Evolutionary conservation across 306 rosid species (phyloP), one percentile per base, ranked within the genome.

Genomic region (Neltuma alba): DNA sequence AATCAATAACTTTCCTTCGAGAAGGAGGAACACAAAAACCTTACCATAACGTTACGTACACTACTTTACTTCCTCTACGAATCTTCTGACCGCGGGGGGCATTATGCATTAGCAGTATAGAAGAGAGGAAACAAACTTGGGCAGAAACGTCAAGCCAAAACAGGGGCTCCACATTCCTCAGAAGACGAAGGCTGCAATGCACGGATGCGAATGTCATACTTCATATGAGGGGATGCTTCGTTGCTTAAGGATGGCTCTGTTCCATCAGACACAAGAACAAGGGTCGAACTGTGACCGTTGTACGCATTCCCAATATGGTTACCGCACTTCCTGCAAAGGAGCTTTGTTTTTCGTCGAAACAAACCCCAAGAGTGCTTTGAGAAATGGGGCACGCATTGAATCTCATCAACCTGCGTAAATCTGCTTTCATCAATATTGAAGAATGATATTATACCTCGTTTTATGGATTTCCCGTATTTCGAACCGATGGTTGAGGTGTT

Each of bases 311-410:
- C 98, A 21, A 95, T 87, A 70, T 86, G 80, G 73, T 90, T 92
- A 78, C 92, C 88, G 57, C 99, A 95, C 76, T 95, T 91, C 64
- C 97, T 89, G 80, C 99, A 95, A 7, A 91, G 97, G 57, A 95
- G 98, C 87, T 89, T 95, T 3, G 86, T 90, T 87, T 84, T 87
- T 31, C 81, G 85, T 30, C 93, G 91, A 80, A 93, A 92, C 76
- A 95, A 81, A 42, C 98, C 90, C 97, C 92, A 90, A 0, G 91
- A 90, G 27, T 55, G 77, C 87, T 87, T 92, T 7, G 91, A 87
- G 79, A 94, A 85, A 79, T 87, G 89, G 21, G 99, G 99, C 38
- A 81, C 37, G 64, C 94, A 92, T 16, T 86, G 89, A 71, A 91
- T 66, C 86, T 92, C 97, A 73, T 92, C 99, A 33, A 86, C 91